phyloP scores from a whole-genome alignment of 139 green algal genomes.

The Astrephomene gubernaculifera region DNA sequence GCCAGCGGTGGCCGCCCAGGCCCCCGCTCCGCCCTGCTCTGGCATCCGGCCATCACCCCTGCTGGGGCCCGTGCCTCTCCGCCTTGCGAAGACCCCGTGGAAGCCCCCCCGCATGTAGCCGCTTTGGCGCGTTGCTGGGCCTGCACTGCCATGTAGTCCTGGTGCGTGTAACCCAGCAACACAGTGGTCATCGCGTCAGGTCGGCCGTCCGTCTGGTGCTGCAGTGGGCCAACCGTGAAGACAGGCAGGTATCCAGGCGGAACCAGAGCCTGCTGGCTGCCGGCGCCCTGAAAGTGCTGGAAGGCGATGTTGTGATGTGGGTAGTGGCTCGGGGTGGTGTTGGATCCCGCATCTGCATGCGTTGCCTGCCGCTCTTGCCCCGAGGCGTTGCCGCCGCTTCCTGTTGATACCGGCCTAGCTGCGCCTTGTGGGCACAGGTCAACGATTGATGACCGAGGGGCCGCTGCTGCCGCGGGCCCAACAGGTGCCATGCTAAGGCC shows the following conservation, averaged over 20 bases:
- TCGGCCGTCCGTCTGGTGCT: background rate
- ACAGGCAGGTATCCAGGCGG: background rate
- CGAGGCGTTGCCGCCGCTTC: too few species aligned
- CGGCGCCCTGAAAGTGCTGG: background rate
- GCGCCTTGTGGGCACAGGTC: background rate
- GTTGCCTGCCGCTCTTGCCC: too few species aligned
- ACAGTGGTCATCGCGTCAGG: background rate
- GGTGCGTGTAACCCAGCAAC: background rate
- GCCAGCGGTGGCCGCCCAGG: too few species aligned
- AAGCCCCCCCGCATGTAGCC: background rate
- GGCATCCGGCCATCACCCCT: too few species aligned
- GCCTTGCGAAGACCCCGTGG: too few species aligned
- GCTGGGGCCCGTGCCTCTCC: too few species aligned
- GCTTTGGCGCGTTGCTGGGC: background rate
- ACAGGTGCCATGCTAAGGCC: background rate
- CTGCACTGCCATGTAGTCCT: slow-evolving; percentile 34
- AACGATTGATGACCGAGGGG: background rate
- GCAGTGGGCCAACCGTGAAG: background rate
- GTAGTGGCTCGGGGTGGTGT: background rate
- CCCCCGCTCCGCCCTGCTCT: too few species aligned
- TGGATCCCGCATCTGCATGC: too few species aligned
- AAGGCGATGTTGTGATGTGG: background rate
- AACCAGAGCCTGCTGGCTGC: background rate
- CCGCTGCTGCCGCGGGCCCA: background rate
- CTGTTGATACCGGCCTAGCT: too few species aligned